phyloP scores from a whole-genome alignment of 352 stramenopile genomes.

The Phytopythium delawarense region DNA sequence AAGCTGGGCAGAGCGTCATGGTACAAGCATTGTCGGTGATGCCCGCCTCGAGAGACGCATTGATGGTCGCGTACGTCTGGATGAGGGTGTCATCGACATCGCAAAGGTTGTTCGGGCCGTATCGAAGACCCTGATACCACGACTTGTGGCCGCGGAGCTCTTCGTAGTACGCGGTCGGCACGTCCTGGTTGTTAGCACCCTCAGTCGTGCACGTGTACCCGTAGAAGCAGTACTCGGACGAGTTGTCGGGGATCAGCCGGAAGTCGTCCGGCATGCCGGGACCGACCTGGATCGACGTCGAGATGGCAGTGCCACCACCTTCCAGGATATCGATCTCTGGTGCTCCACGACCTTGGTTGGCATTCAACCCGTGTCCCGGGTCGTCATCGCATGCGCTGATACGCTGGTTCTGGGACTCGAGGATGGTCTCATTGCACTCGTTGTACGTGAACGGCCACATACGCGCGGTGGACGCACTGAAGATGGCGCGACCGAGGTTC shows the following conservation, averaged over 20 bases:
- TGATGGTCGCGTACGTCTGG: slow-evolving; percentile 9
- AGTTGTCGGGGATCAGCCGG: slow-evolving; percentile 17
- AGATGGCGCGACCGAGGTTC: slow-evolving; percentile 81
- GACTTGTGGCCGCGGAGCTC: slow-evolving; percentile 17
- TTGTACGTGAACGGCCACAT: slow-evolving; percentile 94
- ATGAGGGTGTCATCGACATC: too few relatives aligned
- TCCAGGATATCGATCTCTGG: slow-evolving; percentile 93
- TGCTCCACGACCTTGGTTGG: slow-evolving; percentile 76
- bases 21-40: slow-evolving; percentile 52
- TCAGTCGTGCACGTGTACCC: slow-evolving; percentile 14
- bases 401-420: slow-evolving; percentile 33
- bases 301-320: slow-evolving; percentile 61
- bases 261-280: slow-evolving; percentile 44
- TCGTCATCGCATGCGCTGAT: slow-evolving; percentile 80
- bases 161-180: slow-evolving; percentile 23
- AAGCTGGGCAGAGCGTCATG: slow-evolving; percentile 30
- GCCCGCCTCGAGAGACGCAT: slow-evolving; percentile 25
- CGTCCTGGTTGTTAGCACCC: slow-evolving; percentile 30
- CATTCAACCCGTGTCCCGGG: slow-evolving; percentile 87
- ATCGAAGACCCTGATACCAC: slow-evolving; percentile 7
- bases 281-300: slow-evolving; percentile 78
- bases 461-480: slow-evolving; percentile 78
- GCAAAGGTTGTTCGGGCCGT: too few relatives aligned
- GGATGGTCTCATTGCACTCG: slow-evolving; percentile 60
- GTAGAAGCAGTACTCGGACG: slow-evolving; percentile 28